phyloP scores from a whole-genome alignment of 2,329 filamentous ascomycete genomes.

The Diaporthe citriasiana region DNA sequence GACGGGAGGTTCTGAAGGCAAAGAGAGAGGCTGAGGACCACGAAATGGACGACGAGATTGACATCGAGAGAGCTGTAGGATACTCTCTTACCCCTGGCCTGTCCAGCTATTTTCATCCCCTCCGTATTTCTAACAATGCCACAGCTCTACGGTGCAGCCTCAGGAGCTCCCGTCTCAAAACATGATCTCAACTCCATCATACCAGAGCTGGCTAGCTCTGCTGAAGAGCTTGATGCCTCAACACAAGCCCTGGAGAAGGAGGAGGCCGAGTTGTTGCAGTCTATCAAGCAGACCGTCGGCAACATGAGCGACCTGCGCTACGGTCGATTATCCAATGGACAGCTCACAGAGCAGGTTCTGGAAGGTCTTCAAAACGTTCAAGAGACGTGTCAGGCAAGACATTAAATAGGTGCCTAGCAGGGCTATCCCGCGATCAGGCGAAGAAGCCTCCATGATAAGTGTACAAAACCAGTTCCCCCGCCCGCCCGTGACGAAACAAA shows the following conservation, averaged over 20 bases:
- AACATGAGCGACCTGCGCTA: slow-evolving; percentile 87
- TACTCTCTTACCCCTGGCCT: slow-evolving; percentile 32
- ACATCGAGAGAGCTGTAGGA: slow-evolving; percentile 71
- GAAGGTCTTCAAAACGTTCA: slow-evolving; percentile 76
- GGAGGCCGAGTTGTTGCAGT: slow-evolving; percentile 69
- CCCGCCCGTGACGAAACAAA: slow-evolving; percentile 30
- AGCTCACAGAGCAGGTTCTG: slow-evolving; percentile 76
- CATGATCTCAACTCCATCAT: slow-evolving; percentile 77
- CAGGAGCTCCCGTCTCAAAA: slow-evolving; percentile 60
- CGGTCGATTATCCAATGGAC: slow-evolving; percentile 77
- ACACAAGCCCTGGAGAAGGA: slow-evolving; percentile 76
- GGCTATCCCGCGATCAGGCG: slow-evolving; percentile 27
- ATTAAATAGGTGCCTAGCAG: slow-evolving; percentile 21
- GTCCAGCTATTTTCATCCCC: slow-evolving; percentile 24
- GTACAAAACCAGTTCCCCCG: slow-evolving; percentile 23
- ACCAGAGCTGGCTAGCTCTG: slow-evolving; percentile 77
- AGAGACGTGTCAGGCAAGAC: slow-evolving; percentile 69
- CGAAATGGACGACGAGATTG: slow-evolving; percentile 73
- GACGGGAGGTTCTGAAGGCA: slow-evolving; percentile 68
- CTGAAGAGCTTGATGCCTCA: slow-evolving; percentile 75
- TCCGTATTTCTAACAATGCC: not conserved
- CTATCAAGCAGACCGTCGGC: slow-evolving; percentile 76
- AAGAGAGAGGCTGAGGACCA: slow-evolving; percentile 66
- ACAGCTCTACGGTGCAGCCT: slow-evolving; percentile 68
- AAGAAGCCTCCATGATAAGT: slow-evolving; percentile 18